These are phyloP conservation scores for Galeopsis tetrahit DNA, from an alignment of 257 asterid genomes.

Conservation along the genomic window DNA sequence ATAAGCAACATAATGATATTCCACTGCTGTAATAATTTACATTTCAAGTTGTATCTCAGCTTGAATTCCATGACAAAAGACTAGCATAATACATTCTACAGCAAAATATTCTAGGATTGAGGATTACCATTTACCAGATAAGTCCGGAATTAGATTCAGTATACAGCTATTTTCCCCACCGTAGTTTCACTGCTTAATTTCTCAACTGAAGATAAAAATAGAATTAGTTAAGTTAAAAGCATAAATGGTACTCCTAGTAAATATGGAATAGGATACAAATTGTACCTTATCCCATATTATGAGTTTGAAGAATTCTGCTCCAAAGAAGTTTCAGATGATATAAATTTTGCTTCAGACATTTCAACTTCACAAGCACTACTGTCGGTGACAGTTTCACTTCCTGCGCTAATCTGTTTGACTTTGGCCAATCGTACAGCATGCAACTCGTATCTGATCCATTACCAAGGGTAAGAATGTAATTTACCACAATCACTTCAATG, in stretches of 20 bases:
- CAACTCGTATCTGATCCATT: constrained; percentile 70
- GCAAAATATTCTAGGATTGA: constrained; percentile 19
- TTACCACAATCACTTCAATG: not conserved
- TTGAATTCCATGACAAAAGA: not conserved
- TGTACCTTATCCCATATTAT: constrained; percentile 43
- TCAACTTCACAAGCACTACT: constrained; percentile 69
- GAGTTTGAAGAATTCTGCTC: constrained; percentile 36
- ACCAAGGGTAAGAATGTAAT: constrained; percentile 30
- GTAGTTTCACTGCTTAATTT: no score
- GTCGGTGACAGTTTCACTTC: constrained; percentile 46
- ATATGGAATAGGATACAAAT: constrained; percentile 29
- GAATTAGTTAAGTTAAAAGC: constrained; percentile 22
- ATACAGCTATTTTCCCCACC: no score
- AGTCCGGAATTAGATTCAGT: not conserved
- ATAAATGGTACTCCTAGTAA: not conserved
- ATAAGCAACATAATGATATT: not conserved
- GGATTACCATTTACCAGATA: constrained; percentile 25
- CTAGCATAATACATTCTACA: constrained; percentile 21
- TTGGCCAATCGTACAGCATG: constrained; percentile 69
- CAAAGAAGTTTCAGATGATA: constrained; percentile 34
- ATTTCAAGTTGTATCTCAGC: not conserved
- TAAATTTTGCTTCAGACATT: constrained; percentile 79
- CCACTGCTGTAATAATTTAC: not conserved
- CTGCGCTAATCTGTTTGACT: constrained; percentile 55
- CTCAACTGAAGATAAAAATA: constrained; percentile 19